Base-by-base conservation (phyloP, 768 basidiomycete genomes). In the Austroboletus eburneus region DNA sequence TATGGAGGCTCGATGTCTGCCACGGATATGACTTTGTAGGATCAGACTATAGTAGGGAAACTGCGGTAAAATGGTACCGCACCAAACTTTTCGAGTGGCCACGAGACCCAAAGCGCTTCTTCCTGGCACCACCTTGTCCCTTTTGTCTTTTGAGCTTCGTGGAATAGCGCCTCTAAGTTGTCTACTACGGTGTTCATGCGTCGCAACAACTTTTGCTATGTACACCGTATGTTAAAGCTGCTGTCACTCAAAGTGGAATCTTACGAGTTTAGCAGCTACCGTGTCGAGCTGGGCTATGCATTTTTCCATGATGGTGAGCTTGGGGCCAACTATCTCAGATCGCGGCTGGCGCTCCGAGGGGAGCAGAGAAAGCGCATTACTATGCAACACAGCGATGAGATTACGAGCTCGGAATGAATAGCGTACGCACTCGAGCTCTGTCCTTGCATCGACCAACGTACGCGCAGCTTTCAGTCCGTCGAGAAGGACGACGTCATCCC, bases 71-170 rank as follows among this genome's bases (percentile, higher is more conserved):
- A 34, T 36, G 33, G 27, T 17, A 42, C 59, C 72, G 34, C 49
- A 86, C 89, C 85, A 46, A 91, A 89, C 64, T 78, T 85, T 55
- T 86, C 83, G 22, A 91, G 66, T 0, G 89, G 72, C 89, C 89
- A 91, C 10, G 88, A 89, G 21, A 78, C 68, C 89, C 89, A 91
- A 36, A 91, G 69, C 1, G 86, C 81, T 49, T 90, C 85, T 52
- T 78, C 71, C 12, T 75, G 72, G 2, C 79, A 82, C 83, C 85
- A 90, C 50, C 72, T 68, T 69, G 78, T 81, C 0, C 89, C 87
- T 62, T 86, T 89, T 14, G 69, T 64, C 61, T 77, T 86, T 57
- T 80, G 76, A 3, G 87, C 86, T 35, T 91, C 89, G 23, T 76
- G 67, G 12, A 89, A 65, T 3, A 88, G 60, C 3, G 64, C 57